Base-by-base conservation (phyloP, 2,329 filamentous ascomycete genomes). In the Myriosclerotinia duriaeana region DNA sequence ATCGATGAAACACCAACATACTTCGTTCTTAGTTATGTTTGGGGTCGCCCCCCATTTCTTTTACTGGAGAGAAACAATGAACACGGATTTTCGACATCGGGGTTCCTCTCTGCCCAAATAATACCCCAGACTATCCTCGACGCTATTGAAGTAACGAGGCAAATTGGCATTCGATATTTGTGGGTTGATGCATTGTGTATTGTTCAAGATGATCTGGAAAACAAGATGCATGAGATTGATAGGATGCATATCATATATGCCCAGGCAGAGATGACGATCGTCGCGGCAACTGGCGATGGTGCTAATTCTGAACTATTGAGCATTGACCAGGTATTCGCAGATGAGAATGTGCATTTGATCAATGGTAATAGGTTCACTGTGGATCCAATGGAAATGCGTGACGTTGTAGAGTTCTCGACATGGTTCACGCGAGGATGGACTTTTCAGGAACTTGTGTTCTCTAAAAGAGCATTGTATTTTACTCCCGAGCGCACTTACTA, bases 371-470 rank as follows among this genome's bases (percentile, higher is more conserved):
- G 55, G 38, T 62, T 59, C 9, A 59, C 26, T 11, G 34, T 53
- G 2, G 34, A 50, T 17, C 2, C 59, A 7, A 46, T 46, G 40
- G 17, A 59, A 22, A 30, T 46, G 30, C 55, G 55, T 5, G 20
- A 48, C 9, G 59, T 40, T 46, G n/a, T 62, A 6, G 59, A 53
- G 14, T 48, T 48, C 15, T 26, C 59, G 14, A 48, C 59, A 5
- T 62, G 59, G 59, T 60, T 53, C 17, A 14, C 59, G 17, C 64
- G 73, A 17, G 73, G 63, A 5, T 75, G 73, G 74, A 65, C 64
- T 2, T 53, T 73, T 9, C 72, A 75, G 64, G 74, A 75, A 56
- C 30, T 67, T n/a, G 42, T 69, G 1, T 66, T 75, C 3, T 67
- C 73, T 14, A 53, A 40, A 22, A 64, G 74, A 20, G 69, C 62